Conservation (phyloP, 2,329 filamentous ascomycete genomes). For the Fusarium brachygibbosum region DNA sequence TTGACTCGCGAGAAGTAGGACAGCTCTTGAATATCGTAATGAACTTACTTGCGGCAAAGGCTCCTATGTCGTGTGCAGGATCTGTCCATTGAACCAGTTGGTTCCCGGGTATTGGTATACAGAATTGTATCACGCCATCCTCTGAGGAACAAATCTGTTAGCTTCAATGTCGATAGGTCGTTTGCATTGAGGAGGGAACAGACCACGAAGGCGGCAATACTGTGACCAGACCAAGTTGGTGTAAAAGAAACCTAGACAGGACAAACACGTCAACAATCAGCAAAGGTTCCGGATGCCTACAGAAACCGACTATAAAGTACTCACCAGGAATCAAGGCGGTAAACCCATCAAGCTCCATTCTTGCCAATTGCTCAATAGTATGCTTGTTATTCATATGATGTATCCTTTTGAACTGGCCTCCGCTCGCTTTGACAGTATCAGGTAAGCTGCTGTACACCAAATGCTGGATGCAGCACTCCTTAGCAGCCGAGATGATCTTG, state of each 20-base stretch:
- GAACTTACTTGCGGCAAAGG: not conserved
- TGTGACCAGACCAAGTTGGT: conserved; percentile 1
- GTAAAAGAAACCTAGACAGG: conserved; percentile 2
- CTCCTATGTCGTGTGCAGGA: not conserved
- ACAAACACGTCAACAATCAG: accelerated
- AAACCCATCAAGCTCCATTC: not conserved
- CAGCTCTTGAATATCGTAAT: accelerated
- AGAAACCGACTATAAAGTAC: not conserved
- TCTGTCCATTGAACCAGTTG: not conserved
- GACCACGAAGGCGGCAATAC: not conserved
- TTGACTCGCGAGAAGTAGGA: no score
- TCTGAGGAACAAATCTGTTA: not conserved
- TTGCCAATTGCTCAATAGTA: not conserved
- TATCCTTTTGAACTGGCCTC: not conserved
- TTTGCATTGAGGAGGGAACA: not conserved
- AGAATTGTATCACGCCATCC: not conserved
- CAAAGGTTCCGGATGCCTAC: no score
- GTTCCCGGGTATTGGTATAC: not conserved
- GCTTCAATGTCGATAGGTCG: not conserved
- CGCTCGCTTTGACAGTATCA: not conserved
- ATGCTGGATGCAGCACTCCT: not conserved
- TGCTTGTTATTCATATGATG: conserved; percentile 11
- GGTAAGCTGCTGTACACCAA: conserved; percentile 2
- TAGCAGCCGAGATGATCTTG: not conserved
- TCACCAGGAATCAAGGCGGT: not conserved